These are phyloP conservation scores for Musa troglodytarum DNA, from an alignment of 176 grass and related monocot species.

Conservation along the genomic window DNA sequence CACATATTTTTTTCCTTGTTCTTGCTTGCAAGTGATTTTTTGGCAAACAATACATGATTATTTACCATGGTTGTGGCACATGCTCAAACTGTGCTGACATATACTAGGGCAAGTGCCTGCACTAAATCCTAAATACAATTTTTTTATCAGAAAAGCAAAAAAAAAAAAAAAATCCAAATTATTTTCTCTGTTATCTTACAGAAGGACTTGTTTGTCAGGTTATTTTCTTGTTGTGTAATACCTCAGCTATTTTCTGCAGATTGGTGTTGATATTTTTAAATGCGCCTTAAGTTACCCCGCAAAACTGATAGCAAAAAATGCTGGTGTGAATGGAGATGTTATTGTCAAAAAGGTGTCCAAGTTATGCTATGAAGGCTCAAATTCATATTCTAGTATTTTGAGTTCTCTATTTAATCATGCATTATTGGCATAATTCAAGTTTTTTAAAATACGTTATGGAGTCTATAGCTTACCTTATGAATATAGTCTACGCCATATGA, in stretches of 20 bases:
- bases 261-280: constrained; percentile 97
- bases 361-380: constrained; percentile 1
- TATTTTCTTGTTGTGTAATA: constrained; percentile 4
- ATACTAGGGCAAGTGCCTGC: background rate
- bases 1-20: background rate
- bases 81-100: background rate
- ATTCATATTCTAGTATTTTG: background rate
- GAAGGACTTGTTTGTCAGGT: background rate
- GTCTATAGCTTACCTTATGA: too few relatives aligned
- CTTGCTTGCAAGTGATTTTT: background rate
- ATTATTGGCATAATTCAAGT: background rate
- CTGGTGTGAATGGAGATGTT: constrained; percentile 63
- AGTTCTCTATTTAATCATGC: background rate
- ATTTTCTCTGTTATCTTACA: background rate
- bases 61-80: background rate
- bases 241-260: constrained; percentile 34
- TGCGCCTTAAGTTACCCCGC: constrained; percentile 70
- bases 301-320: constrained; percentile 72
- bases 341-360: constrained; percentile 53
- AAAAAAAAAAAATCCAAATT: background rate
- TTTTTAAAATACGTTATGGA: background rate
- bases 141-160: background rate
- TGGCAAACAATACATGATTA: too few relatives aligned
- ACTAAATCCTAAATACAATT: background rate
- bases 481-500: too few relatives aligned